Evolutionary conservation across 2,329 filamentous ascomycete species (phyloP).

Genomic region (Didymella sp.): DNA sequence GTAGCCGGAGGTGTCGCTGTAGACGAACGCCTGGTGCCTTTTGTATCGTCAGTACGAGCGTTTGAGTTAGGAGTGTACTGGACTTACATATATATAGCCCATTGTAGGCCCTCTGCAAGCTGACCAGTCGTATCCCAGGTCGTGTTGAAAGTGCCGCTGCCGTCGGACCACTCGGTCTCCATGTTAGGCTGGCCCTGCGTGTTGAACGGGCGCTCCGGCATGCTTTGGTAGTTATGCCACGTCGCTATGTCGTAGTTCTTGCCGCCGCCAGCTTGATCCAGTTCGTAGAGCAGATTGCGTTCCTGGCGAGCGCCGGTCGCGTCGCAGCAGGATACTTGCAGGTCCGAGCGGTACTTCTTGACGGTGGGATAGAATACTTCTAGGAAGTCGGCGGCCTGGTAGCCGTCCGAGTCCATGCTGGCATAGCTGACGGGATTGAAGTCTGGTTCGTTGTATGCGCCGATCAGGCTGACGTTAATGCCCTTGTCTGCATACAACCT

Average conservation of each 20-base stretch:
- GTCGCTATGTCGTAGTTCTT: background rate
- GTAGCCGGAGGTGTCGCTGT: background rate
- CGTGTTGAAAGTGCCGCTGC: background rate
- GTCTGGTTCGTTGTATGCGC: slow-evolving; percentile 1
- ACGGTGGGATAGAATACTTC: background rate
- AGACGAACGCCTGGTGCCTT: background rate
- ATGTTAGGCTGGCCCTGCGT: background rate
- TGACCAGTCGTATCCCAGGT: background rate
- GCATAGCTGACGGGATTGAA: background rate
- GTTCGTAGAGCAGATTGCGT: background rate
- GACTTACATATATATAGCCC: background rate
- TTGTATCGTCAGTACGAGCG: background rate
- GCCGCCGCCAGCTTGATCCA: background rate
- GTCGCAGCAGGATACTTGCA: background rate
- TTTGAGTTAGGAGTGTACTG: too few species aligned
- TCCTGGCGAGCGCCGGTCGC: background rate
- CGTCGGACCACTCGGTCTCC: background rate
- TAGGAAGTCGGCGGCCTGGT: background rate
- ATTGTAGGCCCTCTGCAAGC: background rate
- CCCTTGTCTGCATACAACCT: background rate
- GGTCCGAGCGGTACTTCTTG: background rate
- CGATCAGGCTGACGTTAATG: background rate
- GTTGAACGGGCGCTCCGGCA: background rate
- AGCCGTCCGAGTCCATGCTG: background rate
- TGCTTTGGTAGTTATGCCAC: background rate